Base-by-base conservation (phyloP, 345 rosid genomes). In the Syzygium oleosum region DNA sequence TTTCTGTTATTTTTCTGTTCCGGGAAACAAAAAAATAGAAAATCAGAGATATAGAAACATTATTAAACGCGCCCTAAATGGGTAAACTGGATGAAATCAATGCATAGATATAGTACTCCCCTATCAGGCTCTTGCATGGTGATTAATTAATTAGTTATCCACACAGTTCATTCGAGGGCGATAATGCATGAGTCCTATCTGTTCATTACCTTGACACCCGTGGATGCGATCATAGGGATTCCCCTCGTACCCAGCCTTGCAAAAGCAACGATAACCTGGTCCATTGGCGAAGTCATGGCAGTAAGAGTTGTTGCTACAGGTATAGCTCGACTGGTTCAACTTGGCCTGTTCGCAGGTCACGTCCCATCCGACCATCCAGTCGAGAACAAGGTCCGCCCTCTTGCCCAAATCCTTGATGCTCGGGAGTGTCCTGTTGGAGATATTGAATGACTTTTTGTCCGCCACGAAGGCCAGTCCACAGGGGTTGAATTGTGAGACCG, bases 301-400 rank as follows among this genome's bases (percentile, higher is more conserved):
- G 3, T 4, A 0, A 54, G 58, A 6, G 58, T 54, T 54, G 11
- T 54, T 0, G 58, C 58, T 10, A 54, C 58, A 54, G 11, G 14
- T 27, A 1, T 56, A 23, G 14, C n/a, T 56, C 63, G 13, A 23
- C 63, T 0, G 63, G 63, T 23, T 22, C 2, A 0, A 22, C 2
- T 0, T 23, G 6, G 61, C n/a, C n/a, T 1, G 2, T 22, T 0
- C 0, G 13, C n/a, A 23, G 2, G 3, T 22, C 6, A 23, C 61
- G 61, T 56, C 0, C 61, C 12, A 4, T 23, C 12, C 61, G 61
- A 56, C 25, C n/a, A 23, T 56, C 61, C 61, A 56, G n/a, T 56
- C 61, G 4, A 56, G 61, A 56, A 23, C n/a, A 56, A 56, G 14
- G 61, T 56, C 61, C 14, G 61, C 1, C 2, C 0, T 23, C n/a